Evolutionary conservation across 2,329 filamentous ascomycete genomes (phyloP).

Genomic region (Neonectria neomacrospora): DNA sequence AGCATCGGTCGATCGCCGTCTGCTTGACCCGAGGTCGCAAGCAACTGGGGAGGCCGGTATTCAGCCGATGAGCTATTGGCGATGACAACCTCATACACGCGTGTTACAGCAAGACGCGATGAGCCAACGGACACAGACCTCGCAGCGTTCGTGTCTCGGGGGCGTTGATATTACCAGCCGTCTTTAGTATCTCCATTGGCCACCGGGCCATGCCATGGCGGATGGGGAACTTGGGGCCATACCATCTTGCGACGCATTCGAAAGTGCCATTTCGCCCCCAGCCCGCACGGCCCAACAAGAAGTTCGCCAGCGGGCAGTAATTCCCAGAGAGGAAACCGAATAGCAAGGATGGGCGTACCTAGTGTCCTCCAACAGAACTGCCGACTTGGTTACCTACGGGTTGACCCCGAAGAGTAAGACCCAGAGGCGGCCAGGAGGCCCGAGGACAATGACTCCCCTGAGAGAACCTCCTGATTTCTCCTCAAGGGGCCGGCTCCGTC

Average conservation of each 20-base stretch:
- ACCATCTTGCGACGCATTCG: conserved; percentile 35
- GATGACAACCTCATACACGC: conserved; percentile 26
- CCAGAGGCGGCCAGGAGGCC: conserved; percentile 22
- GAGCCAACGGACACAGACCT: conserved; percentile 19
- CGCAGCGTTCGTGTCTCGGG: conserved; percentile 25
- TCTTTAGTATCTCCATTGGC: conserved; percentile 35
- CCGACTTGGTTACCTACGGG: conserved; percentile 37
- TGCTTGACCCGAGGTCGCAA: conserved; percentile 19
- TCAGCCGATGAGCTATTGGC: conserved; percentile 26
- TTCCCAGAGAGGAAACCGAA: conserved; percentile 28
- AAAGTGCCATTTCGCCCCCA: conserved; percentile 25
- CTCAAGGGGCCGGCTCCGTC: conserved; percentile 18
- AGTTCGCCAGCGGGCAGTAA: conserved; percentile 9
- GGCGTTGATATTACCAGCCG: conserved; percentile 25
- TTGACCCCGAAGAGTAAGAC: conserved; percentile 27
- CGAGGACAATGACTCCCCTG: conserved; percentile 28
- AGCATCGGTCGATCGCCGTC: conserved; percentile 37
- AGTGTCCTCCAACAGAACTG: conserved; percentile 23
- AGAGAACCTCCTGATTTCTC: conserved; percentile 35
- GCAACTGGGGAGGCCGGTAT: not conserved
- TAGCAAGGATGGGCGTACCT: conserved; percentile 30
- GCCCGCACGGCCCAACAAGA: conserved; percentile 32
- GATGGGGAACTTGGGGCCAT: conserved; percentile 32
- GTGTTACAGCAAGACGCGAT: conserved; percentile 30
- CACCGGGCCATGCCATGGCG: conserved; percentile 31